These are phyloP conservation scores for Termitomyces sp. DNA, from an alignment of 1,284 basidiomycete species.

Conservation along the genomic window DNA sequence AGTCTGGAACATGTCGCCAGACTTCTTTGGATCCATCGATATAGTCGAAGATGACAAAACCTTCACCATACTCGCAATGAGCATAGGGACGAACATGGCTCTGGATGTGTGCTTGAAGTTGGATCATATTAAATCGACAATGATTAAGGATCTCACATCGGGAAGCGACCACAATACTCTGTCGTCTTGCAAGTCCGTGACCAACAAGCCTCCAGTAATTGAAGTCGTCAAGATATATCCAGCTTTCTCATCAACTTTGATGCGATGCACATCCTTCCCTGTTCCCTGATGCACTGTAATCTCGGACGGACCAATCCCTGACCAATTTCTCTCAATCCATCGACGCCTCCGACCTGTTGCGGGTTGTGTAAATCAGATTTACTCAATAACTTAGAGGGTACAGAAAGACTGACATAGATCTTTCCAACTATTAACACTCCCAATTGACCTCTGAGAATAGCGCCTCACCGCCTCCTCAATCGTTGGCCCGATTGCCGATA, in stretches of 20 bases:
- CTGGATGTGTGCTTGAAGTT: constrained; percentile 27
- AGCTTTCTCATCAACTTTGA: constrained; percentile 64
- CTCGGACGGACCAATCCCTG: constrained; percentile 39
- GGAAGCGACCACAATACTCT: constrained; percentile 54
- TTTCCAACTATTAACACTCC: constrained; percentile 43
- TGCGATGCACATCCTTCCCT: constrained; percentile 50
- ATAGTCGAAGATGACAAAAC: constrained; percentile 67
- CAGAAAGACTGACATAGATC: constrained; percentile 49
- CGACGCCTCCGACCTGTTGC: constrained; percentile 39
- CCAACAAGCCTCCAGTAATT: constrained; percentile 46
- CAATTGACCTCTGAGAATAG: constrained; percentile 27
- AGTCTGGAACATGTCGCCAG: constrained; percentile 45
- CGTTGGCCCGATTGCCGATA: constrained; percentile 23
- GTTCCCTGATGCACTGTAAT: constrained; percentile 29
- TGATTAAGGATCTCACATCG: constrained; percentile 25
- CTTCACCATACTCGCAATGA: constrained; percentile 70
- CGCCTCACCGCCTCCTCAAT: constrained; percentile 27
- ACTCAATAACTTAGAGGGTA: neutral
- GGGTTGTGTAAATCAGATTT: constrained; percentile 1
- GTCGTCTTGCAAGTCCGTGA: constrained; percentile 46
- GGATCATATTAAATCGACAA: neutral
- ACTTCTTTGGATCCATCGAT: constrained; percentile 54
- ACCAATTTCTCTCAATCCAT: constrained; percentile 50
- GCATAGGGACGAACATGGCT: constrained; percentile 50
- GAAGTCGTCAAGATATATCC: constrained; percentile 56